These are phyloP conservation scores for Citrus inodora DNA, from an alignment of 345 rosid species.

Conservation along the genomic window DNA sequence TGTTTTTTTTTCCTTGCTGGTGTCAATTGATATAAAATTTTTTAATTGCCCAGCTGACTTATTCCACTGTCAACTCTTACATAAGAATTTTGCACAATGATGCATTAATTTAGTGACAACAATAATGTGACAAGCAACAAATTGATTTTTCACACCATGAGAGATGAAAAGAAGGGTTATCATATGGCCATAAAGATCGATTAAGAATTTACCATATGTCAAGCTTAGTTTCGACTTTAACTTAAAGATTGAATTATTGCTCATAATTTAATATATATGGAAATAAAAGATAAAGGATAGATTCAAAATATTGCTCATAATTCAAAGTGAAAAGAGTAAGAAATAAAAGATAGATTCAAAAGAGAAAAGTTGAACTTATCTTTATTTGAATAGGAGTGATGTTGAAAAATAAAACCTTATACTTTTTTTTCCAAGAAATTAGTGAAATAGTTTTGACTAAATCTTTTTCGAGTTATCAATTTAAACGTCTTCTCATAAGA, in stretches of 20 bases:
- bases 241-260: not conserved
- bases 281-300: too few relatives aligned
- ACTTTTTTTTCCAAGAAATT: too few relatives aligned
- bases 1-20: not conserved
- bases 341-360: too few relatives aligned
- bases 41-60: not conserved
- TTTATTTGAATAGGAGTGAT: too few relatives aligned
- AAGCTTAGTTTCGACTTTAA: not conserved
- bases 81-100: not conserved
- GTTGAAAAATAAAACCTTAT: too few relatives aligned
- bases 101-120: not conserved
- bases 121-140: not conserved
- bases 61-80: not conserved
- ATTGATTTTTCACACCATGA: not conserved
- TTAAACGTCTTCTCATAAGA: too few relatives aligned
- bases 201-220: constrained; percentile 1
- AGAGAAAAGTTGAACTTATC: too few relatives aligned
- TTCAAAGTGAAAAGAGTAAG: too few relatives aligned
- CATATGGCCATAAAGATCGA: not conserved
- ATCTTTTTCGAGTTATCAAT: accelerated
- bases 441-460: too few relatives aligned
- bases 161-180: not conserved
- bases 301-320: too few relatives aligned
- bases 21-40: not conserved
- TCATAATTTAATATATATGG: too few relatives aligned